Conservation (phyloP, 768 basidiomycete genomes). For the Boletus patriciae region DNA sequence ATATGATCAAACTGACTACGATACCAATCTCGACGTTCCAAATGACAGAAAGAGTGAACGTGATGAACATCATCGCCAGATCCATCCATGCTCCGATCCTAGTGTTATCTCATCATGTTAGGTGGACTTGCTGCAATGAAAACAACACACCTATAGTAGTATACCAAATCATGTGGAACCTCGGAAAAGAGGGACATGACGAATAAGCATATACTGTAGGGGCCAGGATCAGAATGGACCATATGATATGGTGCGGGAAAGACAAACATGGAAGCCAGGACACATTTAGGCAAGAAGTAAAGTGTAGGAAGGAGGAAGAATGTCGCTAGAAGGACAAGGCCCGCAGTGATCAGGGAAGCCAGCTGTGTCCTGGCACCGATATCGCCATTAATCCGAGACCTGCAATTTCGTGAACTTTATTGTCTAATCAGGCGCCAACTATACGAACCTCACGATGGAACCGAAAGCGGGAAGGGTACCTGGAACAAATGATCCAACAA, state of each 20-base stretch:
- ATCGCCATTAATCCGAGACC: conserved; percentile 87
- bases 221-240: conserved; percentile 4
- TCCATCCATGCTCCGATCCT: conserved; percentile 93
- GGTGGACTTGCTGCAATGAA: background rate
- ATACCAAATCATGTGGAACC: conserved; percentile 82
- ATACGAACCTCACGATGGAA: conserved; percentile 77
- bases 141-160: conserved; percentile 71
- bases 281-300: conserved; percentile 86
- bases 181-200: conserved; percentile 83
- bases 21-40: conserved; percentile 94
- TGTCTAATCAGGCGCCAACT: background rate
- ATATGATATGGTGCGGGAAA: conserved; percentile 2
- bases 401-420: conserved; percentile 5
- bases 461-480: conserved; percentile 93
- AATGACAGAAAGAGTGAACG: conserved; percentile 83
- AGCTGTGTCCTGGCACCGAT: conserved; percentile 89
- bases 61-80: conserved; percentile 79
- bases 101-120: background rate
- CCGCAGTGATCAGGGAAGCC: conserved; percentile 77
- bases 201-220: conserved; percentile 72
- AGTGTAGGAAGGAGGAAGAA: conserved; percentile 88
- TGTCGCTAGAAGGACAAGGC: conserved; percentile 74
- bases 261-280: conserved; percentile 82
- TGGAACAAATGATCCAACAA: conserved; percentile 75
- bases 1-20: conserved; percentile 83